Conservation (phyloP, 2,329 filamentous ascomycete genomes). For the Penicillium sp. region DNA sequence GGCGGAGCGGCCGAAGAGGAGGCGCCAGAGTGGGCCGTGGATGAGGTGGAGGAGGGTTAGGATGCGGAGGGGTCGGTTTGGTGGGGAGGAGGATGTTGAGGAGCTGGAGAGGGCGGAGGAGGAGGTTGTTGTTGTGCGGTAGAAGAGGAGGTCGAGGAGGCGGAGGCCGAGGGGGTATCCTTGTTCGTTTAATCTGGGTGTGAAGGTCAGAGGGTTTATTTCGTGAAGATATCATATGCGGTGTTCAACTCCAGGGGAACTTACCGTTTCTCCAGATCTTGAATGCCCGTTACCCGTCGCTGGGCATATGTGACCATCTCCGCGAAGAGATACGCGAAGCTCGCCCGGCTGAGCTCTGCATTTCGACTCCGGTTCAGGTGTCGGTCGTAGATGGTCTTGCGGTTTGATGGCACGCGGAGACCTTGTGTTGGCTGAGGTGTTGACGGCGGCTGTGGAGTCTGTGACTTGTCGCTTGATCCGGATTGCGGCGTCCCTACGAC, state of each 20-base stretch:
- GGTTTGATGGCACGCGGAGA: conserved; percentile 86
- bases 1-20: conserved; percentile 88
- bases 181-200: conserved; percentile 79
- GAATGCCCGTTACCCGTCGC: conserved; percentile 84
- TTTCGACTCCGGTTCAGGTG: conserved; percentile 89
- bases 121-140: conserved; percentile 78
- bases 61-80: conserved; percentile 82
- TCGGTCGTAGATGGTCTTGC: conserved; percentile 97
- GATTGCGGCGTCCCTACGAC: conserved; percentile 27
- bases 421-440: conserved; percentile 56
- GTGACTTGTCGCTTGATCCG: conserved; percentile 33
- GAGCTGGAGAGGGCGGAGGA: conserved; percentile 84
- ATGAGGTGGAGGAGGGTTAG: conserved; percentile 94
- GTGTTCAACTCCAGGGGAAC: conserved; percentile 23
- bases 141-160: conserved; percentile 92
- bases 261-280: conserved; percentile 89
- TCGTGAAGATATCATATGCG: too few relatives aligned
- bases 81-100: conserved; percentile 71
- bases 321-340: conserved; percentile 93
- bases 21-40: conserved; percentile 87
- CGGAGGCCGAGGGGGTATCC: conserved; percentile 94
- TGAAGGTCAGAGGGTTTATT: background rate
- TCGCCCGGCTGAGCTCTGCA: conserved; percentile 86
- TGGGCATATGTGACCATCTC: conserved; percentile 98
- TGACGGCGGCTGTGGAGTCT: conserved; percentile 53